Conservation (phyloP, 441 rosid genomes). For the Populus hybrid region DNA sequence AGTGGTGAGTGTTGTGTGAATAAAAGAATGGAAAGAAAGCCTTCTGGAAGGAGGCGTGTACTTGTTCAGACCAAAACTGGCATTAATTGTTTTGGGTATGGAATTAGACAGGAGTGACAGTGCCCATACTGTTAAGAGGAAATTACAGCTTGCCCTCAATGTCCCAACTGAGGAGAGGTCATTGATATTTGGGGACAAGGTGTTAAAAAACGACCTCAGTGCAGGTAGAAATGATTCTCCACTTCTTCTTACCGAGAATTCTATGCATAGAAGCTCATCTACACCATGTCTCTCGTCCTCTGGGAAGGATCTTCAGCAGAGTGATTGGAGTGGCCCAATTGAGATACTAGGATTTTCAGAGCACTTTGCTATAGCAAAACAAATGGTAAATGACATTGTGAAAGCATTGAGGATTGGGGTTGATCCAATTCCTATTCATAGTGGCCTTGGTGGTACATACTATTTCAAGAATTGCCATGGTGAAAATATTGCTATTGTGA, state of each 20-base stretch:
- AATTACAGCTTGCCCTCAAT: constrained; percentile 40
- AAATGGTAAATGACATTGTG: constrained; percentile 25
- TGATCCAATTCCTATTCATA: constrained; percentile 34
- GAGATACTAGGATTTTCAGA: constrained; percentile 41
- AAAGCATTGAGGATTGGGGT: constrained; percentile 32
- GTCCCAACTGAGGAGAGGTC: constrained; percentile 44
- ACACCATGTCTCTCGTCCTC: constrained; percentile 45
- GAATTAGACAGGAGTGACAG: constrained; percentile 45
- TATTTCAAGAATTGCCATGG: constrained; percentile 35
- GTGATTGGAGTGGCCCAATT: constrained; percentile 36
- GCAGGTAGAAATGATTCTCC: constrained; percentile 39
- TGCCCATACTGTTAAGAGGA: constrained; percentile 45
- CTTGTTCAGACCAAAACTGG: constrained; percentile 50
- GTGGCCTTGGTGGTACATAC: constrained; percentile 51
- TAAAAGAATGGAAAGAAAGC: constrained; percentile 47
- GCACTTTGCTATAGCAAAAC: constrained; percentile 25
- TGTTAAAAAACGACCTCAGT: constrained; percentile 39
- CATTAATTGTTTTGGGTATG: constrained; percentile 40
- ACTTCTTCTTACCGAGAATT: constrained; percentile 38
- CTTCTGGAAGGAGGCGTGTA: constrained; percentile 39
- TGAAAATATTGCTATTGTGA: constrained; percentile 36
- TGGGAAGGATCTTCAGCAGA: constrained; percentile 36
- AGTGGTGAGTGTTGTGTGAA: constrained; percentile 44
- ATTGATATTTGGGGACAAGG: constrained; percentile 38
- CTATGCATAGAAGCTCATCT: constrained; percentile 44